These are phyloP conservation scores for Coemansia sp. DNA, from an alignment of 192 early-diverging fungal genomes.

Conservation along the genomic window DNA sequence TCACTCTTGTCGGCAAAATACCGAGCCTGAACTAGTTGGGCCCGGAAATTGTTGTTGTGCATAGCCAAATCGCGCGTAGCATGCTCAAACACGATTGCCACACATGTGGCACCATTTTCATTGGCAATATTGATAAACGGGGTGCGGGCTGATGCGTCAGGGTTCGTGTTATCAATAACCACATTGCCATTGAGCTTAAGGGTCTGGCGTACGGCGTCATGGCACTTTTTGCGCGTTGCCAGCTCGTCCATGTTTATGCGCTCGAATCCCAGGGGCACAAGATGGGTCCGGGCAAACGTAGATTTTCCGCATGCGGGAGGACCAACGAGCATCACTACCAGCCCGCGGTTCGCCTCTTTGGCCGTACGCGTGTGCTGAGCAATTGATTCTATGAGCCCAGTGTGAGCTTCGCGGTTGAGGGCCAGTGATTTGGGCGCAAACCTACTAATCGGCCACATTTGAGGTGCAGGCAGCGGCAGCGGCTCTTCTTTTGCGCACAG, in stretches of 20 bases:
- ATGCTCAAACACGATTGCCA: conserved; percentile 56
- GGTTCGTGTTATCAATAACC: conserved; percentile 86
- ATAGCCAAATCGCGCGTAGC: conserved; percentile 66
- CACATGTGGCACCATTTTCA: conserved; percentile 14
- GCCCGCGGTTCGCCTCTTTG: conserved; percentile 32
- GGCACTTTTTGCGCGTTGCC: conserved; percentile 75
- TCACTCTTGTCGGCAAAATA: conserved; percentile 9
- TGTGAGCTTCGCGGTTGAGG: neutral
- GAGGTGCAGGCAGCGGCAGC: conserved; percentile 19
- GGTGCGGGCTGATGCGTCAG: conserved; percentile 59
- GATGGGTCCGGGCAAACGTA: conserved; percentile 63
- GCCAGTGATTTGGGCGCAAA: conserved; percentile 10
- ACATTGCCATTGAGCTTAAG: conserved; percentile 58
- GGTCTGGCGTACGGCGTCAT: conserved; percentile 55
- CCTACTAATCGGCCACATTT: conserved; percentile 8
- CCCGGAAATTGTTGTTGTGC: conserved; percentile 82
- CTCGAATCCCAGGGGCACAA: conserved; percentile 65
- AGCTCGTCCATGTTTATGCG: conserved; percentile 84
- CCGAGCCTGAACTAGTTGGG: conserved; percentile 43
- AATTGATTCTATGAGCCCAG: conserved; percentile 21
- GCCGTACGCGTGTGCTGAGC: conserved; percentile 24
- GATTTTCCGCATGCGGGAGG: conserved; percentile 85
- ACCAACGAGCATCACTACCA: conserved; percentile 75
- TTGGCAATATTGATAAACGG: conserved; percentile 68
- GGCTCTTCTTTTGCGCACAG: conserved; percentile 19